Conservation (phyloP, 2,329 filamentous ascomycete species). For the Kalmusia sp. region DNA sequence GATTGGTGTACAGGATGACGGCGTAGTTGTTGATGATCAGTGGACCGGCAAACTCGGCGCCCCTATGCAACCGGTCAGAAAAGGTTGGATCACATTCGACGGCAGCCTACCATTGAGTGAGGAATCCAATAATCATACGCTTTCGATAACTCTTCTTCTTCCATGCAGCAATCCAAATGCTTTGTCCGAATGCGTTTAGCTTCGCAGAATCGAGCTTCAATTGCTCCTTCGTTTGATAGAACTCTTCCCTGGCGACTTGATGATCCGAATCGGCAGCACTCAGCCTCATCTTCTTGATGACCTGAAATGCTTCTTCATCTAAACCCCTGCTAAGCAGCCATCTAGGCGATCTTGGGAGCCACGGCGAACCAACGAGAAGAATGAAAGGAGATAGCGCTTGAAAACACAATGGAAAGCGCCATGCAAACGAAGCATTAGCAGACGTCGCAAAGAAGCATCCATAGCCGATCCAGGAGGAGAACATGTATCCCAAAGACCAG, state of each 20-base stretch:
- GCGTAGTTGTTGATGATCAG: constrained; percentile 56
- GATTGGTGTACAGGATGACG: constrained; percentile 46
- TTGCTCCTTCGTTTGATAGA: constrained; percentile 57
- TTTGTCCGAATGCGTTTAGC: constrained; percentile 13
- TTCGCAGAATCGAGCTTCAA: constrained; percentile 20
- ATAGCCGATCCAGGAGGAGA: constrained; percentile 54
- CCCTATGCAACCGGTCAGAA: constrained; percentile 35
- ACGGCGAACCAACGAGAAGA: constrained; percentile 50
- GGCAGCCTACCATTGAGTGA: constrained; percentile 52
- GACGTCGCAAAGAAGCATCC: constrained; percentile 52
- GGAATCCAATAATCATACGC: constrained; percentile 57
- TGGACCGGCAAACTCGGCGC: constrained; percentile 60
- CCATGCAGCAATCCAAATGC: constrained; percentile 19
- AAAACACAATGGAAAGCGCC: constrained; percentile 55
- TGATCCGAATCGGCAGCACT: constrained; percentile 50
- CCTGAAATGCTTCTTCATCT: constrained; percentile 53
- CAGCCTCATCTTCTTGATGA: constrained; percentile 51
- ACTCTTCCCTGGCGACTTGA: constrained; percentile 54
- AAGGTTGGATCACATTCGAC: neutral
- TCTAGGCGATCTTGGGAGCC: constrained; percentile 56
- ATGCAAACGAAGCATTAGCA: constrained; percentile 49
- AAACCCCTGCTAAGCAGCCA: constrained; percentile 59
- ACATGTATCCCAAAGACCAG: constrained; percentile 57
- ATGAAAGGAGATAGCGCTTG: constrained; percentile 51
- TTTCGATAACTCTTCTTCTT: constrained; percentile 45